A percentile compares a stretch with the other conserved stretches of the same genome.
Evolutionary conservation across 75 land plant species (phyloP).

Genomic region (Chamaecyparis obtusa): DNA sequence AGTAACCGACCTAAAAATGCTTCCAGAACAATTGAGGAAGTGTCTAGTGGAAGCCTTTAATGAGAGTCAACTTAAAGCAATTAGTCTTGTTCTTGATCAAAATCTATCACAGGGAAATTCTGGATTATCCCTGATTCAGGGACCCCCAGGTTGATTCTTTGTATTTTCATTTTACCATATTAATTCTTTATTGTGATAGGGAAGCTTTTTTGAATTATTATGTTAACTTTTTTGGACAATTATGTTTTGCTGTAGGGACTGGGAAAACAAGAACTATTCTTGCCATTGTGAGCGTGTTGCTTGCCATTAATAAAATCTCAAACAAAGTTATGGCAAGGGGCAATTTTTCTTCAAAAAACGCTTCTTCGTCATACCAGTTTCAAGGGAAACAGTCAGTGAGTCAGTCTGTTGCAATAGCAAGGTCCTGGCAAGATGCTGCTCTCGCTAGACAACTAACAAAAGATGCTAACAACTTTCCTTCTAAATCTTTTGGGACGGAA

Average conservation of each 20-base stretch:
- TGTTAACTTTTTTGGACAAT: background rate
- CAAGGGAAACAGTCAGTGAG: conserved; percentile 19
- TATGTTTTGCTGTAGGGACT: conserved; percentile 54
- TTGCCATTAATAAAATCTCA: conserved; percentile 32
- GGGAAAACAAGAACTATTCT: conserved; percentile 94
- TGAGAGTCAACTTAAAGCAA: conserved; percentile 81
- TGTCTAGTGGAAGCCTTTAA: conserved; percentile 65
- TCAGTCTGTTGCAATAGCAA: conserved; percentile 66
- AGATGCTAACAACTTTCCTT: conserved; percentile 23
- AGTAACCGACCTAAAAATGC: conserved; percentile 24
- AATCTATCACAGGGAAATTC: conserved; percentile 17
- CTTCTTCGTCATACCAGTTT: background rate
- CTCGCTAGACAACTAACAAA: conserved; percentile 62
- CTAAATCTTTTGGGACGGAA: conserved; percentile 15
- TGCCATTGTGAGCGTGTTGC: conserved; percentile 76
- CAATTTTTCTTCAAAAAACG: background rate
- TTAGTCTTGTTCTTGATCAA: conserved; percentile 54
- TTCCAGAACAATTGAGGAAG: conserved; percentile 54
- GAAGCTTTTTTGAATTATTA: background rate
- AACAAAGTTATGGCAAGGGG: background rate
- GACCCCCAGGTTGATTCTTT: conserved; percentile 81
- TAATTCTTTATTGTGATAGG: background rate
- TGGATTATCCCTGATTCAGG: conserved; percentile 86
- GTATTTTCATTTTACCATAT: background rate
- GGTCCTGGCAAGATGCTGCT: conserved; percentile 93